These are phyloP conservation scores for Cyberlindnera galapagoensis DNA, from an alignment of 805 yeast genomes.

Conservation along the genomic window DNA sequence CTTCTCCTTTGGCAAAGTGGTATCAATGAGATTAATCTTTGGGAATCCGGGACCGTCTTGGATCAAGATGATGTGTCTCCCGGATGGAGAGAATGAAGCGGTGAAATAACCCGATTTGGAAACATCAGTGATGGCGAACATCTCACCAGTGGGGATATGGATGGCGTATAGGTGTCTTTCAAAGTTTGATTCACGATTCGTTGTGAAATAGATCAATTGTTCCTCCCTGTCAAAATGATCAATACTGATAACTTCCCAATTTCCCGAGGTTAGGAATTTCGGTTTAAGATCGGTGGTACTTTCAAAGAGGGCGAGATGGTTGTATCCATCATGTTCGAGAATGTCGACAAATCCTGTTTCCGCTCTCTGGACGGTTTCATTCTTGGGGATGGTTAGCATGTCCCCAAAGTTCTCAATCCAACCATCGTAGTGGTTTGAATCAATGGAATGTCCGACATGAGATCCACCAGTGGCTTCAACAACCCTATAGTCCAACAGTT, in stretches of 20 bases:
- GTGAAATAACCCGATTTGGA: slow-evolving; percentile 39
- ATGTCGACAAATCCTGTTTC: slow-evolving; percentile 58
- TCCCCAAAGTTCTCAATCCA: slow-evolving; percentile 53
- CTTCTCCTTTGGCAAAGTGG: slow-evolving; percentile 1
- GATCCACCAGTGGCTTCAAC: slow-evolving; percentile 29
- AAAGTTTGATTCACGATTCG: slow-evolving; percentile 46
- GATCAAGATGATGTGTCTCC: slow-evolving; percentile 42
- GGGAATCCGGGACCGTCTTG: slow-evolving; percentile 22
- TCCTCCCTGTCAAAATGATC: slow-evolving; percentile 39
- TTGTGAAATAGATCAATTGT: slow-evolving; percentile 45
- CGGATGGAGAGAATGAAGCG: slow-evolving; percentile 49
- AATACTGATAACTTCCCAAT: slow-evolving; percentile 47
- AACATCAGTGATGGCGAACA: slow-evolving; percentile 25
- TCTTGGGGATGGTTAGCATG: slow-evolving; percentile 33
- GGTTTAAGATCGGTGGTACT: slow-evolving; percentile 33
- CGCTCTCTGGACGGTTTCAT: slow-evolving; percentile 22
- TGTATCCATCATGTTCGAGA: slow-evolving; percentile 45
- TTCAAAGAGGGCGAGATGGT: slow-evolving; percentile 59
- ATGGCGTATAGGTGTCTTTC: slow-evolving; percentile 53
- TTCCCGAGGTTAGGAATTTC: slow-evolving; percentile 36
- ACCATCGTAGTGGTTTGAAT: slow-evolving; percentile 39
- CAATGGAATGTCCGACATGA: slow-evolving; percentile 34
- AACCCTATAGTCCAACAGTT: slow-evolving; percentile 42
- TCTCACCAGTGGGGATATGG: slow-evolving; percentile 26
- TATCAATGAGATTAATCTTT: slow-evolving; percentile 9